phyloP scores from a whole-genome alignment of 2,329 filamentous ascomycete genomes.

The Fusarium fujikuroi region DNA sequence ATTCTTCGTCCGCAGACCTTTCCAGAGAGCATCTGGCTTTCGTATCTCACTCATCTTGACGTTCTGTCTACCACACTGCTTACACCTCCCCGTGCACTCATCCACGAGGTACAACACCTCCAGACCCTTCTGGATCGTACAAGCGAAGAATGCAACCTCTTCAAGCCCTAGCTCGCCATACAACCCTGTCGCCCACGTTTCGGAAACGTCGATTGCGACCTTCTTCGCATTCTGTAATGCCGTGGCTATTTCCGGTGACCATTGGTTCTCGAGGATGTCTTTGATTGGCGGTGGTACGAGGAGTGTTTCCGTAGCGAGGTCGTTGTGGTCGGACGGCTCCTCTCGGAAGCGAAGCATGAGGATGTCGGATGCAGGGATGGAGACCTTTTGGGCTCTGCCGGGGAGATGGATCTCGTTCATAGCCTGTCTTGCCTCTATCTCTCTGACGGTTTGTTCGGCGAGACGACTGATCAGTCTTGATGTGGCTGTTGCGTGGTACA shows the following conservation, averaged over 20 bases:
- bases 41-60: slow-evolving; percentile 27
- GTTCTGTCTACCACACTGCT: slow-evolving; percentile 26
- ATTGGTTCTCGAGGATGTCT: slow-evolving; percentile 42
- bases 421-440: not conserved
- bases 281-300: slow-evolving; percentile 39
- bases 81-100: slow-evolving; percentile 42
- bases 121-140: slow-evolving; percentile 43
- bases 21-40: slow-evolving; percentile 36
- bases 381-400: slow-evolving; percentile 36
- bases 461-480: slow-evolving; percentile 19
- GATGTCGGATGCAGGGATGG: slow-evolving; percentile 43
- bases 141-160: slow-evolving; percentile 46
- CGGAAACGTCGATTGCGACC: slow-evolving; percentile 46
- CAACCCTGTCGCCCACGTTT: slow-evolving; percentile 40
- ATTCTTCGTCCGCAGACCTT: slow-evolving; percentile 29
- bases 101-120: slow-evolving; percentile 49
- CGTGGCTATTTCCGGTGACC: slow-evolving; percentile 44
- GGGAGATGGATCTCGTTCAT: slow-evolving; percentile 43
- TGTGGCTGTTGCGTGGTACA: slow-evolving; percentile 21
- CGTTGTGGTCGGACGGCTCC: slow-evolving; percentile 9
- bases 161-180: slow-evolving; percentile 38
- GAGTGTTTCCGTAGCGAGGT: slow-evolving; percentile 17
- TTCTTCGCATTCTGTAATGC: slow-evolving; percentile 40
- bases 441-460: slow-evolving; percentile 9
- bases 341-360: slow-evolving; percentile 46